Percentiles rank a stretch among this genome's conserved stretches.
These are phyloP conservation scores for Thinopyrum elongatum DNA, from an alignment of 176 grass and related monocot genomes.

Conservation along the genomic window DNA sequence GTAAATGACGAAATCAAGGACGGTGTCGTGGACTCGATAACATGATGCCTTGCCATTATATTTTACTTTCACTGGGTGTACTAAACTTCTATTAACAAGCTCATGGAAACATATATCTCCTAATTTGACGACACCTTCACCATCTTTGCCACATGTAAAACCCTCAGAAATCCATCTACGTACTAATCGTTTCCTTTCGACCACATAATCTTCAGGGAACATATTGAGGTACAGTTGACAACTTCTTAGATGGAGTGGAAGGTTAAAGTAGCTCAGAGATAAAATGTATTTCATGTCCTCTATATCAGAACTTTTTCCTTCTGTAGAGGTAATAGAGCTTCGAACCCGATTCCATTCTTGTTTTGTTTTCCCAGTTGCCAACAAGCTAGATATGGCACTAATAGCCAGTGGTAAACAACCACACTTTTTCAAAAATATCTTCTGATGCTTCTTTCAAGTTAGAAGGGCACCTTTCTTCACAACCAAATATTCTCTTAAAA, in stretches of 20 bases:
- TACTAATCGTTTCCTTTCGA: background rate
- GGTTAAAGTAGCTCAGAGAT: background rate
- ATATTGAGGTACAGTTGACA: background rate
- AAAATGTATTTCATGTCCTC: background rate
- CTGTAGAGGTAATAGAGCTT: background rate
- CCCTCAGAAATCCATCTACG: slow-evolving; percentile 12
- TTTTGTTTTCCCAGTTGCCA: background rate
- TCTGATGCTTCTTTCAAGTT: background rate
- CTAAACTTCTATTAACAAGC: background rate
- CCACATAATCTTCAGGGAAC: background rate
- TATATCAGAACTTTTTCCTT: background rate
- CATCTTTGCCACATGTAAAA: background rate
- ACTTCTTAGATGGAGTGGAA: background rate
- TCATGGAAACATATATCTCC: slow-evolving; percentile 8
- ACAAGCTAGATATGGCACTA: background rate
- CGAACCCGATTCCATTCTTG: background rate
- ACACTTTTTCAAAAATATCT: background rate
- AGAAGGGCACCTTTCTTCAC: background rate
- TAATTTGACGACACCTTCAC: background rate
- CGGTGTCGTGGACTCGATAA: background rate
- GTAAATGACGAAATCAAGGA: background rate
- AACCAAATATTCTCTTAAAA: background rate
- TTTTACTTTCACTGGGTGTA: background rate
- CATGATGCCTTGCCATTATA: background rate
- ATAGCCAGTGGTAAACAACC: background rate